Percentiles rank a stretch among this genome's conserved stretches.
These are phyloP conservation scores for Mycocentrospora acerina DNA, from an alignment of 2,329 filamentous ascomycete species.

Conservation along the genomic window DNA sequence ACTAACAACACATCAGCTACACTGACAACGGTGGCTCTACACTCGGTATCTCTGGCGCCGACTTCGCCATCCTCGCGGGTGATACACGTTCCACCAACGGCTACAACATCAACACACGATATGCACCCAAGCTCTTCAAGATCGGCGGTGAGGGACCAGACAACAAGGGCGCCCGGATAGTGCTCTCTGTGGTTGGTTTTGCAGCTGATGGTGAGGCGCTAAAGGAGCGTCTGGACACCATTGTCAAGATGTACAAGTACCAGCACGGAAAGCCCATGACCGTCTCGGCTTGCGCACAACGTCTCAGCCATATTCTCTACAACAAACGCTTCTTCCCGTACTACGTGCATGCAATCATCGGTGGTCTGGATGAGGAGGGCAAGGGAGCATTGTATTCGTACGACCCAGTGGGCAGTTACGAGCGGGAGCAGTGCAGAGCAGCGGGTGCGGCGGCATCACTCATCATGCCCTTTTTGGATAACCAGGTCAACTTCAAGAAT, in stretches of 20 bases:
- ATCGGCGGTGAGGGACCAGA: slow-evolving; percentile 88
- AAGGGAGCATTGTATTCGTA: slow-evolving; percentile 95
- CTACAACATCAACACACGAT: slow-evolving; percentile 97
- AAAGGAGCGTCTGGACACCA: slow-evolving; percentile 87
- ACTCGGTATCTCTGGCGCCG: slow-evolving; percentile 86
- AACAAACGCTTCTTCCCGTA: slow-evolving; percentile 98
- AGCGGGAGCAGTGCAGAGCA: slow-evolving; percentile 92
- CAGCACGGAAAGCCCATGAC: slow-evolving; percentile 96
- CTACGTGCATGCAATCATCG: slow-evolving; percentile 93
- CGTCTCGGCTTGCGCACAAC: slow-evolving; percentile 90
- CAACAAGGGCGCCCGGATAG: slow-evolving; percentile 80
- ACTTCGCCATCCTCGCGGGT: slow-evolving; percentile 95
- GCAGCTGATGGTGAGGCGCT: slow-evolving; percentile 92
- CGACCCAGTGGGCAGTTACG: slow-evolving; percentile 96
- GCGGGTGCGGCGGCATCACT: slow-evolving; percentile 88
- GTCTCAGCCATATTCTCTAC: slow-evolving; percentile 93
- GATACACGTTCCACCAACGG: slow-evolving; percentile 94
- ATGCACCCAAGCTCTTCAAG: slow-evolving; percentile 93
- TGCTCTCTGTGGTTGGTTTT: slow-evolving; percentile 93
- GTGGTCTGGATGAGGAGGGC: slow-evolving; percentile 90
- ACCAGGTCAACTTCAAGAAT: slow-evolving; percentile 99
- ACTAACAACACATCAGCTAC: slow-evolving; percentile 62
- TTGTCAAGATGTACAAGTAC: slow-evolving; percentile 99
- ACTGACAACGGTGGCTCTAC: slow-evolving; percentile 98
- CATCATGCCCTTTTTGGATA: slow-evolving; percentile 99